Evolutionary conservation across 2,329 filamentous ascomycete species (phyloP).

Genomic region (Fusarium illudens): DNA sequence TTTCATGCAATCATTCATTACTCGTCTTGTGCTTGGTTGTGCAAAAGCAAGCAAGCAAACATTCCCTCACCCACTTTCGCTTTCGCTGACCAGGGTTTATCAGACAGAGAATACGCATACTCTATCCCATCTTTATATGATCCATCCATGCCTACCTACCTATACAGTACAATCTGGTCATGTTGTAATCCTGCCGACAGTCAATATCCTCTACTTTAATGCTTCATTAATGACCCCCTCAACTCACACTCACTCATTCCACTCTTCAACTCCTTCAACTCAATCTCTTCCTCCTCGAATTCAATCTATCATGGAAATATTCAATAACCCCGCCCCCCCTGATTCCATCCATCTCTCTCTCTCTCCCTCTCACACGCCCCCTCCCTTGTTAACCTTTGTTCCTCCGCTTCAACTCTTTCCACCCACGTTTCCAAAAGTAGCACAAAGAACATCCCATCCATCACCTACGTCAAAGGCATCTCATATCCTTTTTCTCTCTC

Average conservation of each 20-base stretch:
- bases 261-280: constrained; percentile 10
- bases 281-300: constrained; percentile 9
- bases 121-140: constrained; percentile 10
- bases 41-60: constrained; percentile 26
- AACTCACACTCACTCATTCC: not conserved
- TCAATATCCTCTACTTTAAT: not conserved
- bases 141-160: not conserved
- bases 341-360: constrained; percentile 2
- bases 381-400: constrained; percentile 22
- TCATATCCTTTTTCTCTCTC: no score
- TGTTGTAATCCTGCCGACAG: not conserved
- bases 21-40: constrained; percentile 7
- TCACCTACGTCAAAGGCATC: constrained; percentile 6
- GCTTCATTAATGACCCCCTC: constrained; percentile 1
- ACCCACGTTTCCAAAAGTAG: not conserved
- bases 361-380: constrained; percentile 26
- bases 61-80: not conserved
- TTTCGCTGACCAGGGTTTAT: not conserved
- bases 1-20: not conserved
- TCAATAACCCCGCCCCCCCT: constrained; percentile 31
- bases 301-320: constrained; percentile 34
- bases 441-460: not conserved
- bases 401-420: not conserved
- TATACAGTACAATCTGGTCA: not conserved
- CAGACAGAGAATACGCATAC: not conserved